These are phyloP conservation scores for Knufia petricola DNA, from an alignment of 2,329 filamentous ascomycete genomes.

Conservation along the genomic window DNA sequence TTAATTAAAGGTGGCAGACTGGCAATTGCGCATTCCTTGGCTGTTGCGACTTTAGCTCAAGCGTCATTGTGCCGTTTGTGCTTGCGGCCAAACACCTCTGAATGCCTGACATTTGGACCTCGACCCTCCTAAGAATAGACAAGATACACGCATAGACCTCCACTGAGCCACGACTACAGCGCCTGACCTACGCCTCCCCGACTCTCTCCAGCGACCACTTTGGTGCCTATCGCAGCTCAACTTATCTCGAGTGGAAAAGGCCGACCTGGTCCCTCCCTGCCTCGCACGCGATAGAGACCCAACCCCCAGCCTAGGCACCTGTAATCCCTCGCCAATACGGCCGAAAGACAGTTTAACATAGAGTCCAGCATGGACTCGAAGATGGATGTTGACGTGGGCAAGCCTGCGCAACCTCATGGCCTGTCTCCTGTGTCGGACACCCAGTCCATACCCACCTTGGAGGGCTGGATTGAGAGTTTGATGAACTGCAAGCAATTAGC, in stretches of 20 bases:
- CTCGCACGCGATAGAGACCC: not conserved
- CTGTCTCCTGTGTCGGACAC: constrained; percentile 71
- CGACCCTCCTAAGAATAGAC: not conserved
- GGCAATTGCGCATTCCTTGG: not conserved
- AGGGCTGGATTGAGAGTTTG: constrained; percentile 96
- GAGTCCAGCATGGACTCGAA: constrained; percentile 71
- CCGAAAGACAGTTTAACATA: constrained; percentile 7
- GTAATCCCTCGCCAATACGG: not conserved
- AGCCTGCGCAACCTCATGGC: constrained; percentile 68
- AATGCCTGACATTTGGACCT: not conserved
- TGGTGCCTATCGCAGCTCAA: not conserved
- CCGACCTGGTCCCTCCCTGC: not conserved
- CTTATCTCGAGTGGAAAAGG: not conserved
- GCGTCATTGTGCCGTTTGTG: constrained; percentile 2
- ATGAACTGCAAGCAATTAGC: constrained; percentile 98
- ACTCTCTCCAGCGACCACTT: not conserved
- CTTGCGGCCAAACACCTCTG: not conserved
- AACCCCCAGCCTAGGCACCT: not conserved
- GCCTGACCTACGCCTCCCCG: too few species aligned
- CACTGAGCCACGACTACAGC: not conserved
- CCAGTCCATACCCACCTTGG: constrained; percentile 80
- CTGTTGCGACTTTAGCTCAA: not conserved
- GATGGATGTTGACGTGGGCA: constrained; percentile 90
- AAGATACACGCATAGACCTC: not conserved
- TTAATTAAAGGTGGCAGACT: too few species aligned